These are phyloP conservation scores for Mycena vulgaris DNA, from an alignment of 768 basidiomycete genomes.

Conservation along the genomic window DNA sequence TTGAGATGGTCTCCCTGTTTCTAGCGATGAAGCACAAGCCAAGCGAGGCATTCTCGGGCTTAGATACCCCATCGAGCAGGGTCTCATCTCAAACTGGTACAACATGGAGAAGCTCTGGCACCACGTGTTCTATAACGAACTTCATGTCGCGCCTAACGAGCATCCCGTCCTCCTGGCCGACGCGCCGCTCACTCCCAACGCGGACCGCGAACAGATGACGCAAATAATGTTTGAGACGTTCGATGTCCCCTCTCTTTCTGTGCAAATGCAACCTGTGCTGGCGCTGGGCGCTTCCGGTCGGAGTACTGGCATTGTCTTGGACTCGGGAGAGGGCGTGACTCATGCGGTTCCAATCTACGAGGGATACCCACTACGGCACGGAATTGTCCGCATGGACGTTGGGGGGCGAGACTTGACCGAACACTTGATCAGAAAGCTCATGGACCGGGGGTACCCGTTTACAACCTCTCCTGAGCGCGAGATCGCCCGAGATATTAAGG, in stretches of 20 bases:
- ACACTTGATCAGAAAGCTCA: constrained; percentile 44
- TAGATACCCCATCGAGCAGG: constrained; percentile 66
- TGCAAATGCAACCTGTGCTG: constrained; percentile 14
- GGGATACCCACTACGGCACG: constrained; percentile 11
- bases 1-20: constrained; percentile 26
- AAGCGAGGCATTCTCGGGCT: constrained; percentile 82
- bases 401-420: constrained; percentile 10
- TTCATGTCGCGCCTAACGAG: constrained; percentile 16
- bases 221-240: constrained; percentile 15
- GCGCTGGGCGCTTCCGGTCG: constrained; percentile 18
- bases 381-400: background rate
- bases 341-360: constrained; percentile 25
- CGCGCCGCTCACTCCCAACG: constrained; percentile 78
- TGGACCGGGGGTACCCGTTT: constrained; percentile 81
- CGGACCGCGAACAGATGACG: constrained; percentile 68
- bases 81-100: constrained; percentile 25
- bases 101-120: constrained; percentile 30
- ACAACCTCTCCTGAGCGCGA: constrained; percentile 67
- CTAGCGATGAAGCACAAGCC: constrained; percentile 77
- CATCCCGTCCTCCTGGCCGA: constrained; percentile 70
- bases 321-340: constrained; percentile 22
- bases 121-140: constrained; percentile 21
- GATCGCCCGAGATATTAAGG: constrained; percentile 85
- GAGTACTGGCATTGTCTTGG: constrained; percentile 18
- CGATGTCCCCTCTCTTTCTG: constrained; percentile 23